Percentiles rank a stretch among this genome's conserved stretches.
phyloP scores from a whole-genome alignment of 139 green algal species.

The Yamagishiella unicocca region DNA sequence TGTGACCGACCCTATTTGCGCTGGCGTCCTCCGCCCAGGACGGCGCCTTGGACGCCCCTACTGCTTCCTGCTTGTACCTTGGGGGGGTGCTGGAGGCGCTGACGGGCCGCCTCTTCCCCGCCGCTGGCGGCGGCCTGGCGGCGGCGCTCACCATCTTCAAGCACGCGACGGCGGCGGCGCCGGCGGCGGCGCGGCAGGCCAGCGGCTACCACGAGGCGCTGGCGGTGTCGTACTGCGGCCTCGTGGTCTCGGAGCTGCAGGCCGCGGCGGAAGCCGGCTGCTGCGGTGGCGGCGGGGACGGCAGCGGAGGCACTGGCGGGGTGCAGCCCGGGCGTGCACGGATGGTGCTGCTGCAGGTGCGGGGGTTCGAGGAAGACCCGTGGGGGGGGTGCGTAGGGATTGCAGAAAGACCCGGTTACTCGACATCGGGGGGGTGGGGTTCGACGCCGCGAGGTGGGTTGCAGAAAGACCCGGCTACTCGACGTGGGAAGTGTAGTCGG shows the following conservation, averaged over 20 bases:
- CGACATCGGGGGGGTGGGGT: no score
- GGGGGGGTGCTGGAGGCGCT: conserved; percentile 35
- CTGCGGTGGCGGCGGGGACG: background rate
- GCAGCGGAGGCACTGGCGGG: conserved; percentile 7
- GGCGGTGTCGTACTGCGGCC: conserved; percentile 42
- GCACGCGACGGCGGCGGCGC: conserved; percentile 55
- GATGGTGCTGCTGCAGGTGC: conserved; percentile 33
- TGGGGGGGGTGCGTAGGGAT: no score
- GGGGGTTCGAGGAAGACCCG: no score
- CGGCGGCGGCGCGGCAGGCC: conserved; percentile 33
- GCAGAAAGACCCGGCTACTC: no score
- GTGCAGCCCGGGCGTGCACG: conserved; percentile 5
- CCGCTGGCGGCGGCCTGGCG: conserved; percentile 34
- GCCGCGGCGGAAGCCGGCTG: background rate
- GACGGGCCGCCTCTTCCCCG: conserved; percentile 27
- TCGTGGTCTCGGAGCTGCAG: conserved; percentile 59
- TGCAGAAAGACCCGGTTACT: no score
- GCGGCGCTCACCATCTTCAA: conserved; percentile 64
- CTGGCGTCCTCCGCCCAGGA: background rate
- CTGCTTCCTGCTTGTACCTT: conserved; percentile 13
- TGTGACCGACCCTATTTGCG: no score
- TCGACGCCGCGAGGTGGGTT: no score
- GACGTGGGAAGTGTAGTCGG: no score
- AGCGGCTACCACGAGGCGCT: conserved; percentile 63
- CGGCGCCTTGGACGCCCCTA: conserved; percentile 10